These are phyloP conservation scores for Didymella arachidicola DNA, from an alignment of 2,329 filamentous ascomycete species.

Conservation along the genomic window DNA sequence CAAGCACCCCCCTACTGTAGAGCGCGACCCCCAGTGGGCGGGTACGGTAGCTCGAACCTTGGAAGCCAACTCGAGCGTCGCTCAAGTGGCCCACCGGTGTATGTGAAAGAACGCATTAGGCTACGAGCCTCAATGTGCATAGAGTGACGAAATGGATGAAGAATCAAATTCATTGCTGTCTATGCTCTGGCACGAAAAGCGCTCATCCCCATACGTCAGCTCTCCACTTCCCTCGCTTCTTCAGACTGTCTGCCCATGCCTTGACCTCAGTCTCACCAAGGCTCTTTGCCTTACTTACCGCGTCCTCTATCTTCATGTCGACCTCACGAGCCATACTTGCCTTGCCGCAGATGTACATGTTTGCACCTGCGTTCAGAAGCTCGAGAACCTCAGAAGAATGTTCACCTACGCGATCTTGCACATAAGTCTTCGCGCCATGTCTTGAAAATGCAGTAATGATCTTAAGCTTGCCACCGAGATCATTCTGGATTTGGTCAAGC, in stretches of 20 bases:
- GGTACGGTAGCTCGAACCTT: not conserved
- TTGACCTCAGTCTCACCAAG: slow-evolving; percentile 54
- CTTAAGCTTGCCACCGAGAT: slow-evolving; percentile 34
- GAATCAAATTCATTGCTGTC: not conserved
- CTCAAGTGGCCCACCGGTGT: not conserved
- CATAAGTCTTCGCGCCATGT: slow-evolving; percentile 41
- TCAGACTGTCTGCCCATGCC: slow-evolving; percentile 58
- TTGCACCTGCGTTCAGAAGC: slow-evolving; percentile 51
- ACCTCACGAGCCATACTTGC: slow-evolving; percentile 55
- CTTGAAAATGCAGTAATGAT: slow-evolving; percentile 41
- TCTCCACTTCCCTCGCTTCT: slow-evolving; percentile 61
- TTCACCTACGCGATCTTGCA: slow-evolving; percentile 51
- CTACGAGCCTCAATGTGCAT: slow-evolving; percentile 1
- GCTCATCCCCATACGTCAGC: slow-evolving; percentile 62
- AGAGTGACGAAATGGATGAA: not conserved
- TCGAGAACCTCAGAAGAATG: slow-evolving; percentile 40
- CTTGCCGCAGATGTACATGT: slow-evolving; percentile 53
- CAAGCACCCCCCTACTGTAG: no score
- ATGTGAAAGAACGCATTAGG: not conserved
- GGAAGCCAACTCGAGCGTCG: not conserved
- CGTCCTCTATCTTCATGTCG: slow-evolving; percentile 49
- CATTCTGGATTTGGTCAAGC: slow-evolving; percentile 29
- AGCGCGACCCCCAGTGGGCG: no score
- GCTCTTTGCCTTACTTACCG: slow-evolving; percentile 46
- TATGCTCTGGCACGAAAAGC: not conserved